Percentiles rank a stretch among this genome's conserved stretches.
Evolutionary conservation across 371 early-diverging fungal species (phyloP).

Genomic region (Zopfochytrium polystomum): DNA sequence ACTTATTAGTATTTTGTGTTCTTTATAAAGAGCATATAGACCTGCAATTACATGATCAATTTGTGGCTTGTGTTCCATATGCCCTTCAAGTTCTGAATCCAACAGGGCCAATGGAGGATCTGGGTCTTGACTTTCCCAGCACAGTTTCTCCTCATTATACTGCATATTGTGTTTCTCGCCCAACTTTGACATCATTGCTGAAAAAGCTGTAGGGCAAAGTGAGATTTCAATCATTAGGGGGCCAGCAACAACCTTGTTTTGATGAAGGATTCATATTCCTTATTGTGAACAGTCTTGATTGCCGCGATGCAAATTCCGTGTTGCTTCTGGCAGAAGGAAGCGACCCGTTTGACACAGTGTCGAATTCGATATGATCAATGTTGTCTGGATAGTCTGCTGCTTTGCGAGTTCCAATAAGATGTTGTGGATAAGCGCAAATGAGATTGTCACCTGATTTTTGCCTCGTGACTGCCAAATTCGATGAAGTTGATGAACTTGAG

Average conservation of each 20-base stretch:
- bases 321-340: too few relatives aligned
- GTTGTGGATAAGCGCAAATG: background rate
- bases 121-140: conserved; percentile 17
- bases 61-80: too few relatives aligned
- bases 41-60: background rate
- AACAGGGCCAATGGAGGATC: background rate
- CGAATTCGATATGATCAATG: background rate
- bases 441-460: background rate
- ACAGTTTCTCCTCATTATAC: conserved; percentile 7
- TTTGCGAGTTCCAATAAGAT: too few relatives aligned
- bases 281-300: too few relatives aligned
- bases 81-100: background rate
- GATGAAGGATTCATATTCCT: background rate
- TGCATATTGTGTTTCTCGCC: conserved; percentile 14
- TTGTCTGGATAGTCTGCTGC: background rate
- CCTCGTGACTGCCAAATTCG: background rate
- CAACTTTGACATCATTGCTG: conserved; percentile 3
- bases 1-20: background rate
- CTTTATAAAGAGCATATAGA: background rate
- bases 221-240: background rate
- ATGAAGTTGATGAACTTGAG: background rate
- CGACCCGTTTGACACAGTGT: too few relatives aligned
- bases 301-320: too few relatives aligned
- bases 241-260: background rate
- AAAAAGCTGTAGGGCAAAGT: background rate